Base-by-base conservation (phyloP, 768 basidiomycete genomes). In the Boletus sp. region DNA sequence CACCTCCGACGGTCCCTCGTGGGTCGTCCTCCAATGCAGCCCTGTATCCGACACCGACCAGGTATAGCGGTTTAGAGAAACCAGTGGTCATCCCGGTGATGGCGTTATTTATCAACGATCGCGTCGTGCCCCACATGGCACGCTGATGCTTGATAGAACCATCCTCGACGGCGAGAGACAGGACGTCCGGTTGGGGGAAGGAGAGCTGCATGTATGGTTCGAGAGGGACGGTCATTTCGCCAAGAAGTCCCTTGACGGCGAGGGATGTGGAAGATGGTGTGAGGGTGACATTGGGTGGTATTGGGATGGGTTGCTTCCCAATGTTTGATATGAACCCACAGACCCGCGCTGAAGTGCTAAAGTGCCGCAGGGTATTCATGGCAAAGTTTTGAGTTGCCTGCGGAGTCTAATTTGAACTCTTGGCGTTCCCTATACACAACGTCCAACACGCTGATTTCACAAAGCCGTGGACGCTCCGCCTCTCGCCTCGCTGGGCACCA, bases 31-130 rank as follows among this genome's bases (percentile, higher is more conserved):
- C 96, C 55, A 98, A 72, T 3, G 84, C 84, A 8, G 87, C 94
- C 66, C 96, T 82, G 76, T 93, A 99, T 2, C 96, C 95, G 35
- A 99, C 94, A 17, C 96, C 96, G 59, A 98, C 95, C 59, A 99
- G 83, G 67, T 87, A 88, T 15, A 99, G 72, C 14, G 92, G 87
- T 9, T 92, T 80, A 0, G 80, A 81, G 76, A 92, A 98, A 5
- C 95, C 95, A 57, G 86, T 83, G 5, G 92, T 89, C 79, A 98
- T 92, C 42, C 96, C 96, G 14, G 76, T 80, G 60, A 99, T 83
- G 15, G 95, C 94, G 69, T 98, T 98, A 61, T 81, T 78, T 69
- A 98, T 90, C 62, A 94, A 80, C 0, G 94, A 89, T 52, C 95
- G 85, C 14, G 92, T 95, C 45, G 92, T 85, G n/a, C 96, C 96